Evolutionary conservation across 2,329 filamentous ascomycete genomes (phyloP).

Genomic region (Emmonsia crescens): DNA sequence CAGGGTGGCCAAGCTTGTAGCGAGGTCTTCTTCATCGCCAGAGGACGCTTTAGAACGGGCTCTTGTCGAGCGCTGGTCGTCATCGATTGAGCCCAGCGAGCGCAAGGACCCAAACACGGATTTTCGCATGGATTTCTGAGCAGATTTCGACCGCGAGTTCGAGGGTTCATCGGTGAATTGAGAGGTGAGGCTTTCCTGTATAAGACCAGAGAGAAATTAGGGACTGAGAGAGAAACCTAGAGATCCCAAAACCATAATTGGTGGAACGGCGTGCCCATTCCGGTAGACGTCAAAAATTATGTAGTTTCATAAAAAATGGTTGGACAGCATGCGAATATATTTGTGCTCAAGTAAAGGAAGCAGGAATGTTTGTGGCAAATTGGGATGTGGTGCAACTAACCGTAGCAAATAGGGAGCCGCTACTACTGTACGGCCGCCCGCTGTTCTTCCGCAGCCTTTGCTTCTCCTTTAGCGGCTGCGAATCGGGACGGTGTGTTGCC

Average conservation of each 20-base stretch:
- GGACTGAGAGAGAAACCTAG: not conserved
- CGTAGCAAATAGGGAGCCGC: constrained; percentile 8
- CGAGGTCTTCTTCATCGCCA: constrained; percentile 36
- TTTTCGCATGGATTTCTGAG: constrained; percentile 36
- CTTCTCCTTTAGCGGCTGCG: not conserved
- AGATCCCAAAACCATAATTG: not conserved
- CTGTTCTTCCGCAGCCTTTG: not conserved
- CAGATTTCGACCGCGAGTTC: constrained; percentile 28
- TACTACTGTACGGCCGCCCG: constrained; percentile 10
- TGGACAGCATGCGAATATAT: not conserved
- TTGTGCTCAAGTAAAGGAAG: not conserved
- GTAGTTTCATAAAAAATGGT: not conserved
- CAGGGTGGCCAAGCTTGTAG: constrained; percentile 13
- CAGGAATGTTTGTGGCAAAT: not conserved
- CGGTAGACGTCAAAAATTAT: not conserved
- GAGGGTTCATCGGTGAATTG: not conserved
- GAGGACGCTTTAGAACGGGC: constrained; percentile 43
- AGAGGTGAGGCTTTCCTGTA: not conserved
- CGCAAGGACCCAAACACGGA: constrained; percentile 51
- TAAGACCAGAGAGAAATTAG: not conserved
- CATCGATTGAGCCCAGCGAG: constrained; percentile 41
- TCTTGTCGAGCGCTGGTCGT: constrained; percentile 35
- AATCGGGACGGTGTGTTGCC: constrained; percentile 6
- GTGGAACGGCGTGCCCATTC: not conserved
- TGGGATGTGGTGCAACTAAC: constrained; percentile 4